phyloP scores from a whole-genome alignment of 192 early-diverging fungal genomes.

The Backusella psychrophila region DNA sequence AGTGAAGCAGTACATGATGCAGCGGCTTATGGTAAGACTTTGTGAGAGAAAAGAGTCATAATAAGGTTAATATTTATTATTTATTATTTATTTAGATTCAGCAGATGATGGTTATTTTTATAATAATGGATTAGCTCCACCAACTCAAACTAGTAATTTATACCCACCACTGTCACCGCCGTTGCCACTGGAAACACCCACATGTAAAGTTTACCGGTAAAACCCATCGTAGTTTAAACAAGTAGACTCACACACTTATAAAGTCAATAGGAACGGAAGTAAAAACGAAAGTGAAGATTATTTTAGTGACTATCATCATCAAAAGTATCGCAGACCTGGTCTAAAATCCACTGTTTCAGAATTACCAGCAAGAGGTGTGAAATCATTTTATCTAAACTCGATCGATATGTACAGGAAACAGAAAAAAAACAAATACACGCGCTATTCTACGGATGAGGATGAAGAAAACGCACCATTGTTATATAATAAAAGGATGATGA shows the following conservation, averaged over 20 bases:
- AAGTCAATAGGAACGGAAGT: not conserved
- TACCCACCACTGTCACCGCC: constrained; percentile 2
- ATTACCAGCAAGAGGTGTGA: constrained; percentile 7
- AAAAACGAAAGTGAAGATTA: not conserved
- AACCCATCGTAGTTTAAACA: too few relatives aligned
- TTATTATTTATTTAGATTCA: not conserved
- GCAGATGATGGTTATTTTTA: constrained; percentile 13
- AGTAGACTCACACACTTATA: not conserved
- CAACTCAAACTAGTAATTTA: not conserved
- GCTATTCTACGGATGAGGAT: constrained; percentile 2
- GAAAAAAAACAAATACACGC: not conserved
- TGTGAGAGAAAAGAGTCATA: not conserved
- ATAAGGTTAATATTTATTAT: not conserved
- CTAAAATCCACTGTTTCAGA: constrained; percentile 9
- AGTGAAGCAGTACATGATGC: constrained; percentile 30
- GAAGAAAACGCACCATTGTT: not conserved
- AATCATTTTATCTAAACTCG: constrained; percentile 1
- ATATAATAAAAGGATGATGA: not conserved
- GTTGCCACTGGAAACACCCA: not conserved
- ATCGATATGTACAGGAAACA: not conserved
- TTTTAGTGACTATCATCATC: constrained; percentile 5
- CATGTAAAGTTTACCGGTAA: not conserved
- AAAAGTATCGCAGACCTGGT: constrained; percentile 11
- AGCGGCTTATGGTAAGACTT: constrained; percentile 15
- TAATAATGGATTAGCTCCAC: not conserved